Percentiles rank a stretch among this genome's conserved stretches.
Conservation (phyloP, 1,139 yeast species). For the Suhomyces anneliseae region DNA sequence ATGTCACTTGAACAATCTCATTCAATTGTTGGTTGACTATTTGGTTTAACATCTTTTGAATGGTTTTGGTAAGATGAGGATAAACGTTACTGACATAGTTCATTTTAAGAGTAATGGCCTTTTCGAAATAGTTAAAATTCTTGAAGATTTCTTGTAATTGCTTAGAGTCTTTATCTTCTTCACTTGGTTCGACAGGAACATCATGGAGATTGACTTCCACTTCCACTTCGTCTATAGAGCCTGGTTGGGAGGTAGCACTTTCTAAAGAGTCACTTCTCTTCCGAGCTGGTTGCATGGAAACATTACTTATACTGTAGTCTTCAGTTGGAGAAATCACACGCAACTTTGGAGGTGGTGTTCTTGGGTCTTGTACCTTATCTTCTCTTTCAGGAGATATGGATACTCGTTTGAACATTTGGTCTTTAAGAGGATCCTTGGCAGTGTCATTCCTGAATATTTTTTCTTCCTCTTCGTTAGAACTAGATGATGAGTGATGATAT, state of each 20-base stretch:
- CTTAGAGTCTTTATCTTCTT: neutral
- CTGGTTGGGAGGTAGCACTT: slow-evolving; percentile 1
- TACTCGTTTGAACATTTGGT: slow-evolving; percentile 18
- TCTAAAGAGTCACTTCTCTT: neutral
- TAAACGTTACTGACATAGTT: slow-evolving; percentile 30
- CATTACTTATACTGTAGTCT: slow-evolving; percentile 12
- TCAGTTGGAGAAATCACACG: slow-evolving; percentile 2
- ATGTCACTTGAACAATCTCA: slow-evolving; percentile 24
- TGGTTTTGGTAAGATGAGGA: slow-evolving; percentile 28
- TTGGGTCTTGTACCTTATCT: slow-evolving; percentile 1
- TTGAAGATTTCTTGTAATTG: slow-evolving; percentile 9
- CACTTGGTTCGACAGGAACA: neutral
- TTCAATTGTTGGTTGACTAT: slow-evolving; percentile 26
- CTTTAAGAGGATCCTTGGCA: slow-evolving; percentile 12
- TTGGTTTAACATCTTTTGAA: slow-evolving; percentile 20
- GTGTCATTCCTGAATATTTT: neutral
- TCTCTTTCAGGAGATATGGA: slow-evolving; percentile 7
- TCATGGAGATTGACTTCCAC: neutral
- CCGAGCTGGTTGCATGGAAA: slow-evolving; percentile 11
- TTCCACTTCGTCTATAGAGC: slow-evolving; percentile 1
- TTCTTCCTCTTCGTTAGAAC: slow-evolving; percentile 11
- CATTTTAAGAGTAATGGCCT: slow-evolving; percentile 19
- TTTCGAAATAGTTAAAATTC: slow-evolving; percentile 16
- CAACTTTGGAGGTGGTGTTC: slow-evolving; percentile 3
- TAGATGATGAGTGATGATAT: slow-evolving; percentile 10